Percentiles rank a stretch among this genome's conserved stretches.
These are phyloP conservation scores for Fagopyrum tataricum DNA, from an alignment of 148 eudicot species.

Conservation along the genomic window DNA sequence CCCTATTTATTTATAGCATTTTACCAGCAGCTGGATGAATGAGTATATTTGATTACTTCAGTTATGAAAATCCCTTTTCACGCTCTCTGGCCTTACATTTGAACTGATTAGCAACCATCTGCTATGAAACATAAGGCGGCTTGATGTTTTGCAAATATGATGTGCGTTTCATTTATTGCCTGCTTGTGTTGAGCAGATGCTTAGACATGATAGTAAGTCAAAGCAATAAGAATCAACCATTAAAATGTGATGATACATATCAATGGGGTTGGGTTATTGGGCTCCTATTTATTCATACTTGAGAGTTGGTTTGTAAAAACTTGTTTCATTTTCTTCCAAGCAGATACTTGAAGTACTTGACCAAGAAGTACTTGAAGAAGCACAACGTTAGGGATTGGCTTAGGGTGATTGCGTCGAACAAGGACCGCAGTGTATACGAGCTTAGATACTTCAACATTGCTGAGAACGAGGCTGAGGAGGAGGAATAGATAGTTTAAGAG, in stretches of 20 bases:
- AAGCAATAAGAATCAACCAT: neutral
- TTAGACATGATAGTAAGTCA: neutral
- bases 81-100: no score
- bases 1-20: no score
- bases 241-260: neutral
- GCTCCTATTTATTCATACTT: neutral
- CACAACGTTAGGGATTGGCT: conserved; percentile 83
- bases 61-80: no score
- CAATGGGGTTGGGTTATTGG: neutral
- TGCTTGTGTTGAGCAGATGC: neutral
- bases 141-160: no score
- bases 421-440: conserved; percentile 64
- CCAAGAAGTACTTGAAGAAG: conserved; percentile 81
- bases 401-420: conserved; percentile 72
- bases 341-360: conserved; percentile 77
- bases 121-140: no score
- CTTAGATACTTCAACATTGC: conserved; percentile 86
- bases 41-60: no score
- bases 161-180: neutral
- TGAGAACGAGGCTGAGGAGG: conserved; percentile 75
- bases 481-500: conserved; percentile 22
- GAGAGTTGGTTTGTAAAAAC: neutral
- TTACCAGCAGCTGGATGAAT: no score
- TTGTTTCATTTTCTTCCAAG: neutral
- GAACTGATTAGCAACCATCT: no score